Evolutionary conservation across 2,329 filamentous ascomycete genomes (phyloP).

Genomic region (Aspergillus sp.): DNA sequence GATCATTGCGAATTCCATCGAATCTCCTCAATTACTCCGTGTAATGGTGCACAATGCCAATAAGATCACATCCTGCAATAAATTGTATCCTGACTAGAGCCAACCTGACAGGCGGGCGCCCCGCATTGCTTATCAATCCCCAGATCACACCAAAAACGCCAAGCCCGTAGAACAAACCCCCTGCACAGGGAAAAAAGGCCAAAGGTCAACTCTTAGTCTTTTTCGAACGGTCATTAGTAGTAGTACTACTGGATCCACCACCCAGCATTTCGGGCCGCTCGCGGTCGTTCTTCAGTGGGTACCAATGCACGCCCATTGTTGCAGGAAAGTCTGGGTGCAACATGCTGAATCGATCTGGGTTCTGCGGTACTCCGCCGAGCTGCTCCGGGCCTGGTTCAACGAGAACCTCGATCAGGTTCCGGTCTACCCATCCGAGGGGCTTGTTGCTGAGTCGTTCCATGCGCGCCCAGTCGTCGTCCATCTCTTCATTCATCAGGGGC

Average conservation of each 20-base stretch:
- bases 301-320: constrained; percentile 36
- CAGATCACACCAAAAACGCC: neutral
- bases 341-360: constrained; percentile 30
- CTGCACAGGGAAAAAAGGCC: no score
- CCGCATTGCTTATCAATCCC: no score
- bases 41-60: no score
- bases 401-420: constrained; percentile 32
- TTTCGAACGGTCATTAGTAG: constrained; percentile 1
- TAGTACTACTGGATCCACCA: neutral
- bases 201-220: neutral
- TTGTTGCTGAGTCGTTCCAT: constrained; percentile 34
- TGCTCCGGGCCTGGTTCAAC: constrained; percentile 25
- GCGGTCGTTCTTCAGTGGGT: constrained; percentile 19
- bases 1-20: no score
- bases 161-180: no score
- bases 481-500: constrained; percentile 39
- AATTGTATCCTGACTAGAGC: no score
- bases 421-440: constrained; percentile 35
- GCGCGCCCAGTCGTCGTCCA: constrained; percentile 39
- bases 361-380: constrained; percentile 22
- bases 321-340: constrained; percentile 39
- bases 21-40: no score
- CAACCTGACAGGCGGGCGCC: no score
- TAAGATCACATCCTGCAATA: no score
- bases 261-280: constrained; percentile 1